A percentile compares a stretch with the other conserved stretches of the same genome.
phyloP scores from a whole-genome alignment of 1,284 basidiomycete species.

The Papiliotrema laurentii region DNA sequence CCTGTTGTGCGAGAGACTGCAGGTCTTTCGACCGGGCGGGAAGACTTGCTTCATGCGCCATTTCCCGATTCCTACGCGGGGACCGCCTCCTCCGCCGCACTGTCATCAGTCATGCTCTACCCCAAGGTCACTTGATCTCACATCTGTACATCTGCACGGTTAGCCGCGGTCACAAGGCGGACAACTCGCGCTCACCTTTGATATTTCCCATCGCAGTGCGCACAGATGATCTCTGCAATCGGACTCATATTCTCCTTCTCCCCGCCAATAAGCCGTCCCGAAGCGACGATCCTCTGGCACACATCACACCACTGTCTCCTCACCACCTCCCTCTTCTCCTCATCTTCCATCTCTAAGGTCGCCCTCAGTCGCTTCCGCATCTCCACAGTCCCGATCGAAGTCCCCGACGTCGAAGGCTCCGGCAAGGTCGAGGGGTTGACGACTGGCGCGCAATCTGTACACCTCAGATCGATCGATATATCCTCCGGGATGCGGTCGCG shows the following conservation, averaged over 20 bases:
- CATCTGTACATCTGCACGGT: slow-evolving; percentile 21
- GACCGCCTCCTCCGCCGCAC: slow-evolving; percentile 48
- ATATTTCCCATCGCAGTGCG: slow-evolving; percentile 40
- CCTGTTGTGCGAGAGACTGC: slow-evolving; percentile 45
- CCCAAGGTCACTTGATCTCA: slow-evolving; percentile 8
- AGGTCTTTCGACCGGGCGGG: slow-evolving; percentile 48
- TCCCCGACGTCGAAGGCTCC: slow-evolving; percentile 12
- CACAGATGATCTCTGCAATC: slow-evolving; percentile 40
- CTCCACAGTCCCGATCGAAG: slow-evolving; percentile 29
- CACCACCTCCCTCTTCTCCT: slow-evolving; percentile 23
- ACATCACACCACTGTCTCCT: slow-evolving; percentile 42
- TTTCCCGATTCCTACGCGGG: slow-evolving; percentile 49
- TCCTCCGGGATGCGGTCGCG: slow-evolving; percentile 34
- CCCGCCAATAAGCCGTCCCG: slow-evolving; percentile 32
- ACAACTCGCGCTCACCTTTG: slow-evolving; percentile 29
- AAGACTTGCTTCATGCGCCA: slow-evolving; percentile 52
- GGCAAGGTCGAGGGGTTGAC: slow-evolving; percentile 18
- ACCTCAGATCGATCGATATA: slow-evolving; percentile 24
- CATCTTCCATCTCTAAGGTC: slow-evolving; percentile 37
- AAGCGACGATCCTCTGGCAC: slow-evolving; percentile 40
- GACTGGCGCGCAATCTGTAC: slow-evolving; percentile 28
- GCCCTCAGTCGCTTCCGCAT: slow-evolving; percentile 38
- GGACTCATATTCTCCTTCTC: slow-evolving; percentile 22
- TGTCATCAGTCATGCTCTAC: slow-evolving; percentile 15
- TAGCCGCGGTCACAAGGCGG: neutral